Evolutionary conservation across 768 basidiomycete species (phyloP).

Genomic region (Amanita rubescens): DNA sequence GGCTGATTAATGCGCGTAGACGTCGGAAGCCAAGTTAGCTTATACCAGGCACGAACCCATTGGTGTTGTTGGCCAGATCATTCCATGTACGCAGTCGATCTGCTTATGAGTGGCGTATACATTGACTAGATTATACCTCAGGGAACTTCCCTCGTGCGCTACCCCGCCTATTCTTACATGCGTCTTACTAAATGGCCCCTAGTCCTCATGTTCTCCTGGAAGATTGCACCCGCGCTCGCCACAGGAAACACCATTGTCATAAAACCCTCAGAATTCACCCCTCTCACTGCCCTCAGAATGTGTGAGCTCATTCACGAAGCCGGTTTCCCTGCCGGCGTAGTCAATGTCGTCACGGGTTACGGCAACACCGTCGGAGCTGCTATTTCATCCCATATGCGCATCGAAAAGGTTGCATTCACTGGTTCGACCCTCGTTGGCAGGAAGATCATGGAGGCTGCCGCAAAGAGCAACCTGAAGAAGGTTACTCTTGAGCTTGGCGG

Average conservation of each 20-base stretch:
- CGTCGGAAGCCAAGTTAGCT: too few species aligned
- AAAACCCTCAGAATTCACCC: slow-evolving; percentile 78
- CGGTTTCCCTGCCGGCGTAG: slow-evolving; percentile 72
- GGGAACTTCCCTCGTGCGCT: slow-evolving; percentile 58
- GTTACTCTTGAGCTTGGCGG: slow-evolving; percentile 81
- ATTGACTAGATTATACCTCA: too few species aligned
- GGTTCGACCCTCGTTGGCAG: slow-evolving; percentile 78
- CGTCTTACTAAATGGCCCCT: slow-evolving; percentile 7
- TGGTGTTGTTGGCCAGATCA: slow-evolving; percentile 47
- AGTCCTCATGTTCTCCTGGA: slow-evolving; percentile 65
- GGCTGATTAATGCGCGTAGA: too few species aligned
- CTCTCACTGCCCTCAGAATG: slow-evolving; percentile 56
- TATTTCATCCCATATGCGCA: slow-evolving; percentile 56
- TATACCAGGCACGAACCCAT: slow-evolving; percentile 60
- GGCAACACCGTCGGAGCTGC: slow-evolving; percentile 66
- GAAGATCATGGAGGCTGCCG: slow-evolving; percentile 71
- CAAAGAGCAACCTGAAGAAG: slow-evolving; percentile 78
- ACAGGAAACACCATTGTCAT: slow-evolving; percentile 74
- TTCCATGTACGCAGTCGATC: slow-evolving; percentile 33
- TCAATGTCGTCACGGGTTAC: slow-evolving; percentile 72
- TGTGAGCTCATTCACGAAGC: slow-evolving; percentile 57
- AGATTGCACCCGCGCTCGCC: slow-evolving; percentile 72
- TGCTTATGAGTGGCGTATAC: slow-evolving; percentile 15
- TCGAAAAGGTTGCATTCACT: slow-evolving; percentile 81
- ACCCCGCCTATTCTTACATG: neutral